Evolutionary conservation across 768 basidiomycete genomes (phyloP), one percentile per base, ranked within the genome.

Genomic region (Gloeophyllum trabeum): DNA sequence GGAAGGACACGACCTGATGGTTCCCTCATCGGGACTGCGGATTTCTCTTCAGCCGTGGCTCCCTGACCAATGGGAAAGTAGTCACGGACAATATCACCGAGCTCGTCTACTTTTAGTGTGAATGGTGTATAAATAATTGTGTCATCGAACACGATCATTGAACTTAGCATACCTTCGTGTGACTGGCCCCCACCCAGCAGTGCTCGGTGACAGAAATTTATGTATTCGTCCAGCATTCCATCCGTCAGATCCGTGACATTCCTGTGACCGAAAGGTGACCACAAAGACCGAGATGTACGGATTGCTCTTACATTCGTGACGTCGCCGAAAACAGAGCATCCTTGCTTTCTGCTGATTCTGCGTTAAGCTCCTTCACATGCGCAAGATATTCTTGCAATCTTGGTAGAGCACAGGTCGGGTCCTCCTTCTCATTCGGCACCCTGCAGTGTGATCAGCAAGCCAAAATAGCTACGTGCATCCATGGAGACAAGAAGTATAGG

Each of bases 391-490:
- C 75, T 22, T 63, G 54, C 3, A 65, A 51, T 23, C 59, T 56
- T 22, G 81, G 79, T 46, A 91, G 55, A 6, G 71, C 73, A 45
- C 72, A 71, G 14, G 73, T 76, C 37, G 76, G 74, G 54, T 90
- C 86, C 35, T 64, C 57, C 24, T n/a, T n/a, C n/a, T n/a, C n/a
- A n/a, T n/a, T n/a, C n/a, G n/a, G 51, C 41, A 43, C 64, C 58
- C 44, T 51, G 56, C 45, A 75, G 75, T 24, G 58, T 52, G 55
- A 74, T 81, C 48, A 45, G 36, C 49, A 24, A 19, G 20, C 35
- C 12, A 35, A 13, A 13, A 7, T 6, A 37, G 36, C 20, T 37
- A 10, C 13, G 28, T 30, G 28, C n/a, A n/a, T n/a, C 10, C 28
- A 37, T 7, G 10, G 36, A 44, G 16, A 4, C 18, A 22, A 13